A percentile compares a stretch with the other conserved stretches of the same genome.
phyloP scores from a whole-genome alignment of 2,329 filamentous ascomycete genomes.

The Dactylellina parvicollis region DNA sequence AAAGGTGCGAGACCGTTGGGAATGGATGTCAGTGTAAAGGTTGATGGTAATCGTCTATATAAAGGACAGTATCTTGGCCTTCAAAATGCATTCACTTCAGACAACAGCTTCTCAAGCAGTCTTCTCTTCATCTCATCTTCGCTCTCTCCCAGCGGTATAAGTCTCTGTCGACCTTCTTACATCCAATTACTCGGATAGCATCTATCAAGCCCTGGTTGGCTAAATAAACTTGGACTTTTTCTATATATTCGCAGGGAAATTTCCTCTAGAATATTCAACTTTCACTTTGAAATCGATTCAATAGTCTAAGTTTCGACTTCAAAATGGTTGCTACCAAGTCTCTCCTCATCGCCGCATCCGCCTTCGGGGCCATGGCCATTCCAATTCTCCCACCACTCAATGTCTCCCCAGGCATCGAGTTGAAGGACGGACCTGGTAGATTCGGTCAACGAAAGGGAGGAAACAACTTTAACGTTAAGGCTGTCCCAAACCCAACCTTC shows the following conservation, averaged over 20 bases:
- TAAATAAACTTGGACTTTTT: slow-evolving; percentile 1
- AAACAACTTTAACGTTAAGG: slow-evolving; percentile 62
- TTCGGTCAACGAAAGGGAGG: slow-evolving; percentile 59
- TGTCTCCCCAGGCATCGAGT: slow-evolving; percentile 48
- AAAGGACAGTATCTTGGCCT: slow-evolving; percentile 21
- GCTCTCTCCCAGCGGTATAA: not conserved
- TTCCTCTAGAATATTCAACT: not conserved
- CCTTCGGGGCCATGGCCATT: slow-evolving; percentile 35
- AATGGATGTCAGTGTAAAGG: not conserved
- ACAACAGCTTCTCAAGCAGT: slow-evolving; percentile 14
- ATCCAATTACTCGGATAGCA: not conserved
- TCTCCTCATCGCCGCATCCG: slow-evolving; percentile 27
- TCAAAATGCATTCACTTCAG: not conserved
- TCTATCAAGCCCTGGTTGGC: slow-evolving; percentile 34
- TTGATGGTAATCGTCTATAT: slow-evolving; percentile 18
- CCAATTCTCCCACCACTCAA: slow-evolving; percentile 39
- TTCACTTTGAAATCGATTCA: not conserved
- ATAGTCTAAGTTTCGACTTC: not conserved
- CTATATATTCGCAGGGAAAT: not conserved
- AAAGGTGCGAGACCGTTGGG: not conserved
- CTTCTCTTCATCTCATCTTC: slow-evolving; percentile 25
- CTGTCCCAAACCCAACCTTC: slow-evolving; percentile 62
- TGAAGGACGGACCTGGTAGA: slow-evolving; percentile 29
- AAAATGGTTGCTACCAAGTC: slow-evolving; percentile 47
- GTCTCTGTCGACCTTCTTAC: not conserved